Evolutionary conservation across 352 stramenopile genomes (phyloP).

Genomic region (Globisporangium nodosum): DNA sequence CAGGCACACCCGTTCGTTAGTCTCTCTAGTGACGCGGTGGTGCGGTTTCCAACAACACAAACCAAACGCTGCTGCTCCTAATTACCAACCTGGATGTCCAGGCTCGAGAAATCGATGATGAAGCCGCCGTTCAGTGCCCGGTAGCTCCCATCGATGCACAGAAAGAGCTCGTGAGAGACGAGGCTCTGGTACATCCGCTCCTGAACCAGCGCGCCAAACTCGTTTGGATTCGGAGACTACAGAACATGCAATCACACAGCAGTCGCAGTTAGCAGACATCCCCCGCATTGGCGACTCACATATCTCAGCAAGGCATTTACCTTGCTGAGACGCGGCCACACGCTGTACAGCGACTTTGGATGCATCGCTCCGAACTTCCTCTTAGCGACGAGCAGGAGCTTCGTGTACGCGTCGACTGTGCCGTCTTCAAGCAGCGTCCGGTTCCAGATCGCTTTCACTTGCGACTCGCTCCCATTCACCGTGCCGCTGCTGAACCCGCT

Average conservation of each 20-base stretch:
- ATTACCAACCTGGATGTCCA: conserved; percentile 56
- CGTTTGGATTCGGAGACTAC: conserved; percentile 12
- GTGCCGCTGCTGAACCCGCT: conserved; percentile 12
- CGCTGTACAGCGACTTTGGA: conserved; percentile 50
- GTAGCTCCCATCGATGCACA: conserved; percentile 65
- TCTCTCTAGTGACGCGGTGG: not conserved
- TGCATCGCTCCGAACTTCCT: conserved; percentile 26
- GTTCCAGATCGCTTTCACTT: conserved; percentile 66
- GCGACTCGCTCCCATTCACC: conserved; percentile 35
- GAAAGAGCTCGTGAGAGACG: conserved; percentile 44
- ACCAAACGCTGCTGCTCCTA: not conserved
- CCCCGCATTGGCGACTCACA: conserved; percentile 1
- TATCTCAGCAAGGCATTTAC: not conserved
- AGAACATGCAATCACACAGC: not conserved
- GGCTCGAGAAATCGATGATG: conserved; percentile 48
- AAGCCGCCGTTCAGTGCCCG: conserved; percentile 46
- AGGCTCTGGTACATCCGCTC: conserved; percentile 37
- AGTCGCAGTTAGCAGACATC: not conserved
- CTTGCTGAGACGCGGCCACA: conserved; percentile 40
- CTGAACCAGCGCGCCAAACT: conserved; percentile 40
- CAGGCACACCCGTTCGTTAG: conserved; percentile 12
- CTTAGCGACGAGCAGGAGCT: conserved; percentile 54
- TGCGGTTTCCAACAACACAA: not conserved
- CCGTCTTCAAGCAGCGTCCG: conserved; percentile 65
- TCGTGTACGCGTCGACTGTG: conserved; percentile 51